Evolutionary conservation across 208 protist genomes (phyloP), one percentile per base, ranked within the genome.

Genomic region (Hexamita inflata): DNA sequence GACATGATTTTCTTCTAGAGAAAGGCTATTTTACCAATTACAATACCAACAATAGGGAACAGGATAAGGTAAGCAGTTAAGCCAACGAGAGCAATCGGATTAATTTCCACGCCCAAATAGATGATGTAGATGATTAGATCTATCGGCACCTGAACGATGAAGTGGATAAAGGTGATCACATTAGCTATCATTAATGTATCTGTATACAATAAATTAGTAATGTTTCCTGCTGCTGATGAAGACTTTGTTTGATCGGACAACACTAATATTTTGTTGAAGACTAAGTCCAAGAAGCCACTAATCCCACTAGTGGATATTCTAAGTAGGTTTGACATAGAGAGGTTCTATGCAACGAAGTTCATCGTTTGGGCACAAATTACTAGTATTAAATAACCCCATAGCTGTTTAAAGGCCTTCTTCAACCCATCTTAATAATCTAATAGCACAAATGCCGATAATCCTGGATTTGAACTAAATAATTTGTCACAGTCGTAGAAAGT

Each of bases 171-270:
- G 24, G 60, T 32, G 26, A 75, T 73, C 28, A 83, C 41, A 29
- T 80, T 70, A 57, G 65, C 24, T 2, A 86, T 53, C 19, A 1
- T 57, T 26, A 13, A 0, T 0, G 75, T 73, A 73, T 84, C 82
- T 28, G 75, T 73, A 28, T 74, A 61, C 80, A 86, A 82, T 58
- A 86, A 68, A 75, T 89, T 87, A 26, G 85, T 78, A 59, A 89
- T 82, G 59, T 86, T 80, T 70, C 86, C 86, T 13, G 75, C 19
- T 4, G 45, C 4, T 19, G 45, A 53, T 24, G 4, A 24, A 24
- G 45, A 53, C 19, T 19, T 53, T 24, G 45, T 19, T 24, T 53
- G 45, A 19, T 53, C 19, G 19, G 45, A 53, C 45, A 53, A 53
- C 19, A 4, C 19, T 19, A 53, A 53, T 24, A 53, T 53, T 53